phyloP scores from a whole-genome alignment of 257 asterid genomes.

The Gentiana macrophylla region DNA sequence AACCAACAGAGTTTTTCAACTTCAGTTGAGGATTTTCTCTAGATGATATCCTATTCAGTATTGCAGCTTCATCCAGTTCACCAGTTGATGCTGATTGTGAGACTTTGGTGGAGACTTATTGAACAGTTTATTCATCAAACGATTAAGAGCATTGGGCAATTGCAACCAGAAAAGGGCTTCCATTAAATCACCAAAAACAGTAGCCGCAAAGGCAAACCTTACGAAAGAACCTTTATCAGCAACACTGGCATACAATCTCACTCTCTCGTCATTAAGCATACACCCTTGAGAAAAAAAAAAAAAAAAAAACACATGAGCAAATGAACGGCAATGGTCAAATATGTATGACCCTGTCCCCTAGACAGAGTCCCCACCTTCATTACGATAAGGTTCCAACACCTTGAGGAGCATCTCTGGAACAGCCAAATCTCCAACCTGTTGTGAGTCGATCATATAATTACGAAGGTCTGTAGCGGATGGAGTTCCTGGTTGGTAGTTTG shows the following conservation, averaged over 20 bases:
- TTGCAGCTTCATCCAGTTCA: slow-evolving; percentile 79
- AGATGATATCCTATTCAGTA: slow-evolving; percentile 87
- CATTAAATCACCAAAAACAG: slow-evolving; percentile 80
- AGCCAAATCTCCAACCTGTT: slow-evolving; percentile 74
- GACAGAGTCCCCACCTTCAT: slow-evolving; percentile 53
- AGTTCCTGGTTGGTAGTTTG: slow-evolving; percentile 40
- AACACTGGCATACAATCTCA: slow-evolving; percentile 58
- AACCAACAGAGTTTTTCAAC: slow-evolving; percentile 48
- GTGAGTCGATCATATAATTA: slow-evolving; percentile 74
- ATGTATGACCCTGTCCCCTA: slow-evolving; percentile 1
- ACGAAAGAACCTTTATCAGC: slow-evolving; percentile 49
- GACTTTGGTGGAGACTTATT: slow-evolving; percentile 46
- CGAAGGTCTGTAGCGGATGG: slow-evolving; percentile 92
- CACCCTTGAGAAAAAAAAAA: slow-evolving; percentile 48
- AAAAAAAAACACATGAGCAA: slow-evolving; percentile 11
- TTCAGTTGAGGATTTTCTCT: slow-evolving; percentile 53
- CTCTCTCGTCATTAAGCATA: slow-evolving; percentile 79
- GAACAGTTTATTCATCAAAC: slow-evolving; percentile 64
- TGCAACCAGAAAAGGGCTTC: slow-evolving; percentile 98
- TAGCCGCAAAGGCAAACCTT: slow-evolving; percentile 95
- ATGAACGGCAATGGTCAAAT: slow-evolving; percentile 13
- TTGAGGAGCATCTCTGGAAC: slow-evolving; percentile 99
- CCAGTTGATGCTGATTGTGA: slow-evolving; percentile 33
- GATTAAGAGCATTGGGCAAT: slow-evolving; percentile 76
- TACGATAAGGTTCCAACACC: slow-evolving; percentile 93